Evolutionary conservation across 331 rosid genomes (phyloP), one percentile per base, ranked within the genome.

Genomic region (Acacia pycnantha): DNA sequence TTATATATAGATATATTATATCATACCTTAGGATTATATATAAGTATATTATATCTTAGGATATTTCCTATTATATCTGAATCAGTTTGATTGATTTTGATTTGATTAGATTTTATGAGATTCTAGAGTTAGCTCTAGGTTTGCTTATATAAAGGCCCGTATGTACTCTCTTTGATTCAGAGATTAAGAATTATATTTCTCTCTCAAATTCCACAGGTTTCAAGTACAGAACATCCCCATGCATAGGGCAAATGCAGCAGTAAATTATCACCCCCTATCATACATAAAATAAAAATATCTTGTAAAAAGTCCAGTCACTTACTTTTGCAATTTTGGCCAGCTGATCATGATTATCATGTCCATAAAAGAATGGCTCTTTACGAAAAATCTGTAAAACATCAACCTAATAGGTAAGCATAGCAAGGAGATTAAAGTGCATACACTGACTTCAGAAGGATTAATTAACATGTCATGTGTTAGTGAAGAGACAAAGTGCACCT

Each of bases 291-390:
- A 29, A 62, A 62, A 64, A 29, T 29, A 29, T 15, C 11, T 29
- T 13, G 70, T 16, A 61, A 8, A 68, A 37, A 24, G 26, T n/a
- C 24, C 74, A 22, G 40, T 3, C n/a, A 50, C 87, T 80, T 86
- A 94, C 98, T 95, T 90, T 94, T 1, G 94, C 97, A 77, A 94
- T 94, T 86, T 94, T 94, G 84, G 91, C 98, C 72, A 94, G 94
- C 83, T 94, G 98, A 85, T 94, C 98, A 59, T 90, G 82, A 80
- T 94, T 94, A 87, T 94, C 98, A 62, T 94, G 98, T 74, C 98
- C 98, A 86, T 94, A 94, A 86, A 94, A 94, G 90, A 94, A 94
- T 79, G 97, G 98, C 83, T 94, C 98, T 88, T 94, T 94, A 26
- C 98, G 96, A 83, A 92, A 94, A 86, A 94, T 92, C 98, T 91